Conservation (phyloP, 352 stramenopile genomes). For the Blastocystis sp. region DNA sequence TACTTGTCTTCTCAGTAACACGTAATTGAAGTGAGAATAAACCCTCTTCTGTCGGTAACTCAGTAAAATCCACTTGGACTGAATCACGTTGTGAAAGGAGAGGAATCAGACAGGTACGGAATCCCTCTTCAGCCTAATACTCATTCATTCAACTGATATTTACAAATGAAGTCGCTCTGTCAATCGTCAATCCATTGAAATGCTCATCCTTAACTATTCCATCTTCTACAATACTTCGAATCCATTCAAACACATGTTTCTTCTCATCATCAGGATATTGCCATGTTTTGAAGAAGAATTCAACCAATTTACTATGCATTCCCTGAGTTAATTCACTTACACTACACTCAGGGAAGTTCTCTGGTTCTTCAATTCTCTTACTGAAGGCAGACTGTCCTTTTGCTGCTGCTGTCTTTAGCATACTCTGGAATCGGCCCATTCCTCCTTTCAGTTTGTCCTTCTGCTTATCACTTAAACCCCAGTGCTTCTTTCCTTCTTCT, state of each 20-base stretch:
- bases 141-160: background rate
- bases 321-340: background rate
- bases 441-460: slow-evolving; percentile 3
- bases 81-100: background rate
- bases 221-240: slow-evolving; percentile 4
- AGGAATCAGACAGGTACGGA: slow-evolving; percentile 20
- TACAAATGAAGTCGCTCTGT: slow-evolving; percentile 14
- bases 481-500: slow-evolving; percentile 50
- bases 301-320: slow-evolving; percentile 20
- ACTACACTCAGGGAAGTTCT: slow-evolving; percentile 4
- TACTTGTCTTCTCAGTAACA: background rate
- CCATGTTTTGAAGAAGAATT: slow-evolving; percentile 61
- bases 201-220: background rate
- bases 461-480: slow-evolving; percentile 37
- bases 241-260: slow-evolving; percentile 7
- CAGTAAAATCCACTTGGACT: slow-evolving; percentile 42
- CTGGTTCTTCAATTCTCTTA: slow-evolving; percentile 7
- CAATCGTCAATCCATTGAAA: background rate
- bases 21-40: background rate
- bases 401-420: slow-evolving; percentile 35
- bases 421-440: slow-evolving; percentile 14
- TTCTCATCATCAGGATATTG: background rate
- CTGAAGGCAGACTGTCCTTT: slow-evolving; percentile 10
- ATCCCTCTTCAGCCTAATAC: slow-evolving; percentile 9
- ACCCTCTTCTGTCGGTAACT: slow-evolving; percentile 11